These are phyloP conservation scores for Leccinum uliginosum DNA, from an alignment of 768 basidiomycete genomes.

Conservation along the genomic window DNA sequence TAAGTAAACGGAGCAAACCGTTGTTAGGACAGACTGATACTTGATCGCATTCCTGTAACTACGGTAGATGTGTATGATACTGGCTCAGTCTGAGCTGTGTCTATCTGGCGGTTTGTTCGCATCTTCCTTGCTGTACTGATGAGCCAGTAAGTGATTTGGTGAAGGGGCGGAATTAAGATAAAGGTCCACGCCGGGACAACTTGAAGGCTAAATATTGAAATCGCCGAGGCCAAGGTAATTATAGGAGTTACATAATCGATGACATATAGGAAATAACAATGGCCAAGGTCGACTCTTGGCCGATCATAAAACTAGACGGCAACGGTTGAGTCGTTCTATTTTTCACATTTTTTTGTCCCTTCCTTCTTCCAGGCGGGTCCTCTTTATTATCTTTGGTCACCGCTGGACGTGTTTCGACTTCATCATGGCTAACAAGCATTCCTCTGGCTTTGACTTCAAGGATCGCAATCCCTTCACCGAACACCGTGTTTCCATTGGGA, in stretches of 20 bases:
- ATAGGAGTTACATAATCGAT: background rate
- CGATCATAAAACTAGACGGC: slow-evolving; percentile 1
- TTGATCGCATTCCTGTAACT: background rate
- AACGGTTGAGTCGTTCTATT: background rate
- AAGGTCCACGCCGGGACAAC: background rate
- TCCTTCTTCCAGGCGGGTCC: slow-evolving; percentile 27
- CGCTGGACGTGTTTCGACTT: slow-evolving; percentile 16
- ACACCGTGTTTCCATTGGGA: slow-evolving; percentile 39
- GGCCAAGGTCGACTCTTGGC: background rate
- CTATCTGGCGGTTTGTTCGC: background rate
- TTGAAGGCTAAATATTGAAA: background rate
- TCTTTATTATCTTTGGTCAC: slow-evolving; percentile 10
- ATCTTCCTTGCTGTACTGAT: slow-evolving; percentile 1
- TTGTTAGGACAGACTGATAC: background rate
- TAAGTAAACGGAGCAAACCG: background rate
- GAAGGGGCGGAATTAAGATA: background rate
- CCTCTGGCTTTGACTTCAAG: slow-evolving; percentile 66
- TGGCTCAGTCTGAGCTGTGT: background rate
- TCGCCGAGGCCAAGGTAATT: background rate
- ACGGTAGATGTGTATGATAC: background rate
- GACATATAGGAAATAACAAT: background rate
- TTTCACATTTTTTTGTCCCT: background rate
- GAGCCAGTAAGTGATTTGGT: background rate
- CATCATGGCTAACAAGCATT: slow-evolving; percentile 40
- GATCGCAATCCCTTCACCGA: slow-evolving; percentile 48